A percentile compares a stretch with the other conserved stretches of the same genome.
phyloP scores from a whole-genome alignment of 176 grass and related monocot species.

The Paspalum notatum region DNA sequence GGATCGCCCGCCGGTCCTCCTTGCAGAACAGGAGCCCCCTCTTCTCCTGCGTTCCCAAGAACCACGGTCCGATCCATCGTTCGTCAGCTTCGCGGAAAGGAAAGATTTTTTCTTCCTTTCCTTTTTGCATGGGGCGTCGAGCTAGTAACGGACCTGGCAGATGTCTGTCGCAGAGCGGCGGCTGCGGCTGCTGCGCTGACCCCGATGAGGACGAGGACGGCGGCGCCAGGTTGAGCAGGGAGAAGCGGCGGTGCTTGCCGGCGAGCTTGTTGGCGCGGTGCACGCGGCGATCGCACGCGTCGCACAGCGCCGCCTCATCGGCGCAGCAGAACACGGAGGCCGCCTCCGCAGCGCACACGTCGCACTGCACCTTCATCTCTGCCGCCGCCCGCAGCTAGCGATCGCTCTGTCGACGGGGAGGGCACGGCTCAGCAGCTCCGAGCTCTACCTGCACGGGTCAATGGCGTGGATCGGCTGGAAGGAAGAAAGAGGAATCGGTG shows the following conservation, averaged over 20 bases:
- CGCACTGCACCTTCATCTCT: conserved; percentile 87
- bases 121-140: no score
- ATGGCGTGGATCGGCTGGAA: no score
- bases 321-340: conserved; percentile 93
- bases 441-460: no score
- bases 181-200: not conserved
- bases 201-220: not conserved
- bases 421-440: no score
- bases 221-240: conserved; percentile 59
- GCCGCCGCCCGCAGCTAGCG: not conserved
- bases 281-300: conserved; percentile 64
- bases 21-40: conserved; percentile 91
- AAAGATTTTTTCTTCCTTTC: not conserved
- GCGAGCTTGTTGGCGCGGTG: conserved; percentile 84
- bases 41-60: conserved; percentile 57
- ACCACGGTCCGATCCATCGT: not conserved
- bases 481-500: no score
- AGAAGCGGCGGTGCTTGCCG: conserved; percentile 76
- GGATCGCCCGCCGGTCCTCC: conserved; percentile 92
- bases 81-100: no score
- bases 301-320: conserved; percentile 88
- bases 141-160: conserved; percentile 57
- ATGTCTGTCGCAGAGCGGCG: conserved; percentile 88
- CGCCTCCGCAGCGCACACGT: conserved; percentile 65
- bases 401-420: not conserved